A percentile compares a stretch with the other conserved stretches of the same genome.
Conservation (phyloP, 805 yeast species). For the Saccharomycopsis sp. region DNA sequence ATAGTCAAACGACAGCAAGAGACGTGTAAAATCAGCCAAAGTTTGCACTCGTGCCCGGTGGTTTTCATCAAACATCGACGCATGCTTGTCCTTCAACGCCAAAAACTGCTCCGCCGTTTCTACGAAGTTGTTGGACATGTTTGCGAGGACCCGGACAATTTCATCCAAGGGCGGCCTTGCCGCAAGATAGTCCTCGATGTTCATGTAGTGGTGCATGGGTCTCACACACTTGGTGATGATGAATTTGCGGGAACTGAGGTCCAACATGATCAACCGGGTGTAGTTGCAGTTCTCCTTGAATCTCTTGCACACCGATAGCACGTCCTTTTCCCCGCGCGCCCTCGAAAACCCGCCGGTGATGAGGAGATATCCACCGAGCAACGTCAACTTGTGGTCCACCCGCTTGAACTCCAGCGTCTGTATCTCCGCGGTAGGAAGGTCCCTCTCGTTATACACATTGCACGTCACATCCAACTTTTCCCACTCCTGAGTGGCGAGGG, state of each 20-base stretch:
- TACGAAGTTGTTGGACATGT: not conserved
- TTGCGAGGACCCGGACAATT: not conserved
- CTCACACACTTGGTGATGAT: not conserved
- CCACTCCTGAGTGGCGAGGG: slow-evolving; percentile 12
- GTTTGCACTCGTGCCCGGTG: not conserved
- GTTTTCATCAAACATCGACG: not conserved
- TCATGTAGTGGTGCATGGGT: not conserved
- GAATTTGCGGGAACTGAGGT: slow-evolving; percentile 3
- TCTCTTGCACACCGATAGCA: not conserved
- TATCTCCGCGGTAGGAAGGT: slow-evolving; percentile 1
- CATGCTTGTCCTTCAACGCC: not conserved
- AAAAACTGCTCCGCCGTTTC: not conserved
- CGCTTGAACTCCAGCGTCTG: not conserved
- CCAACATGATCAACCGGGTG: slow-evolving; percentile 9
- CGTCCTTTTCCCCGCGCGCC: not conserved
- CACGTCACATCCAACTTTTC: not conserved
- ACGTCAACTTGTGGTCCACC: slow-evolving; percentile 6
- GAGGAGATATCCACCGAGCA: slow-evolving; percentile 8
- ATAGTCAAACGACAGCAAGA: not conserved
- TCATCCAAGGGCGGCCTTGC: not conserved
- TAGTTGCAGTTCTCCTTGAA: slow-evolving; percentile 3
- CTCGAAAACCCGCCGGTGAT: slow-evolving; percentile 8
- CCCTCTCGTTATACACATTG: not conserved
- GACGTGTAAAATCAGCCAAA: not conserved
- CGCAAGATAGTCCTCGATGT: not conserved